Evolutionary conservation across 83 land plant species (phyloP).

Genomic region (Thuja plicata): DNA sequence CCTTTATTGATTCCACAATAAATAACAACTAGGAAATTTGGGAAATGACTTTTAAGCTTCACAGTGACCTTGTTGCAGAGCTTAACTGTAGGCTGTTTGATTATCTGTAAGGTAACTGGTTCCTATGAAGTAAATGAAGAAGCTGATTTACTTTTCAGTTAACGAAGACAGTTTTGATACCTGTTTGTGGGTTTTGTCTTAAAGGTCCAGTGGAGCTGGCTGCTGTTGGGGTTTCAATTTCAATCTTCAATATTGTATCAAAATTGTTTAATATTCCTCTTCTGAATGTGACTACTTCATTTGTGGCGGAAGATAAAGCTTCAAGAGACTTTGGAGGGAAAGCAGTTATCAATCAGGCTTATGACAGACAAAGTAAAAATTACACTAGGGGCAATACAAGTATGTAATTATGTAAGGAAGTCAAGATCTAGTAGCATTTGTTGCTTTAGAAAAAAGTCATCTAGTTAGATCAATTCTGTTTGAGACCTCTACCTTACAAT

Average conservation of each 20-base stretch:
- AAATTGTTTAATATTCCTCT: constrained; percentile 69
- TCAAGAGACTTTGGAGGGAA: constrained; percentile 12
- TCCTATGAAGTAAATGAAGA: neutral
- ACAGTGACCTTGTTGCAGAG: neutral
- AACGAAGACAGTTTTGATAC: neutral
- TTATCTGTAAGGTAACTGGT: neutral
- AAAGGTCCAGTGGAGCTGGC: constrained; percentile 90
- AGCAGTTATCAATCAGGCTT: neutral
- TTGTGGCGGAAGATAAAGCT: constrained; percentile 94
- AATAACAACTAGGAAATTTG: neutral
- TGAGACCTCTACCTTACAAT: constrained; percentile 6
- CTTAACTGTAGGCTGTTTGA: neutral
- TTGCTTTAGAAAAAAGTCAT: neutral
- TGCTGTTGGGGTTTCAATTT: constrained; percentile 92
- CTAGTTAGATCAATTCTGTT: neutral
- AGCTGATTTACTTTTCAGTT: neutral
- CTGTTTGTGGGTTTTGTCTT: constrained; percentile 10
- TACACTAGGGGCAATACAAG: neutral
- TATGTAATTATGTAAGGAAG: neutral
- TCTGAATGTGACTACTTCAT: constrained; percentile 93
- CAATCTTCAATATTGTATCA: constrained; percentile 72
- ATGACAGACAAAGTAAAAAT: neutral
- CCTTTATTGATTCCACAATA: neutral
- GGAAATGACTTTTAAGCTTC: neutral
- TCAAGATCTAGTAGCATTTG: constrained; percentile 4